A percentile compares a stretch with the other conserved stretches of the same genome.
Conservation (phyloP, 768 basidiomycete species). For the Hydnomerulius pinastri region DNA sequence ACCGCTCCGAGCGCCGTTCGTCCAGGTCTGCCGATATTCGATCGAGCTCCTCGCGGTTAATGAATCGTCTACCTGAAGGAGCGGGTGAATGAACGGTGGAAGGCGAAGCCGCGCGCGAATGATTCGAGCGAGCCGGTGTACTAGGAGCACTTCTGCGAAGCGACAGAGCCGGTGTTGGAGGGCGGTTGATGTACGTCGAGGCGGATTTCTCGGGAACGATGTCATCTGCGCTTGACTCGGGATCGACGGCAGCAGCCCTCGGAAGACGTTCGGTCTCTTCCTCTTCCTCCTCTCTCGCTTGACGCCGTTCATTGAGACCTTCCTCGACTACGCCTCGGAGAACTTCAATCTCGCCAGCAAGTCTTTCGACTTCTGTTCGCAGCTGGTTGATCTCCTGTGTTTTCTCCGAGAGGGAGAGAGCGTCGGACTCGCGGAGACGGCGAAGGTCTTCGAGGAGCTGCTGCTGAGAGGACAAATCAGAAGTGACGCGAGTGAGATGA, state of each 20-base stretch:
- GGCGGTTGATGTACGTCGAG: not conserved
- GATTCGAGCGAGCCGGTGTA: not conserved
- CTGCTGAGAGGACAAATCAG: conserved; percentile 78
- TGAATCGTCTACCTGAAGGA: conserved; percentile 36
- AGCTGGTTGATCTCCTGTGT: conserved; percentile 67
- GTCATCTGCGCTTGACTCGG: conserved; percentile 25
- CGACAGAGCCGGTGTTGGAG: not conserved
- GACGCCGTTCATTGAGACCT: conserved; percentile 73
- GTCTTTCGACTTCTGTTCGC: conserved; percentile 73
- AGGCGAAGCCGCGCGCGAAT: not conserved
- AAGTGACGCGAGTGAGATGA: conserved; percentile 76
- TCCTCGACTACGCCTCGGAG: conserved; percentile 87
- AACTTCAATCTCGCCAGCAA: conserved; percentile 84
- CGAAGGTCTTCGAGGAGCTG: conserved; percentile 67
- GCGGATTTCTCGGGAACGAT: conserved; percentile 10
- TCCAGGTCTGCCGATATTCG: conserved; percentile 68
- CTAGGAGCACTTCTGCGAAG: not conserved
- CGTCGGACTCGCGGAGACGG: conserved; percentile 62
- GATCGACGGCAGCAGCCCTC: not conserved
- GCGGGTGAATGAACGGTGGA: conserved; percentile 6
- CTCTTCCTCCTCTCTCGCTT: conserved; percentile 45
- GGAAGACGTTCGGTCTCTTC: conserved; percentile 6
- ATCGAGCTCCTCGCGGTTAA: conserved; percentile 60
- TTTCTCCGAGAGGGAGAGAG: conserved; percentile 56
- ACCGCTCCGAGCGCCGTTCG: conserved; percentile 59